Base-by-base conservation (phyloP, 495 filamentous ascomycete species). In the Daldinia concentrica region DNA sequence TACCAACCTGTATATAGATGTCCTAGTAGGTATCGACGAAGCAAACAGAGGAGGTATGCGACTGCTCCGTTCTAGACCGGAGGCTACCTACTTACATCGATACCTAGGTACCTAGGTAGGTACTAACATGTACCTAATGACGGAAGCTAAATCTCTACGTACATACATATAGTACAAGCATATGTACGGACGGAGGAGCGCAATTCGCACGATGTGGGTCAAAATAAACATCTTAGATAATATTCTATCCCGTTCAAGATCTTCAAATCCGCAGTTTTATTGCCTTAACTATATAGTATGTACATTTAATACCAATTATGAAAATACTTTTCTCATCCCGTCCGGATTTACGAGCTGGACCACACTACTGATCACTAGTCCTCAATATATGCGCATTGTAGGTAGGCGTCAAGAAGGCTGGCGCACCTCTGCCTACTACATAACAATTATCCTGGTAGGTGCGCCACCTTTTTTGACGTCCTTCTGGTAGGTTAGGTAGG, bases 131-230 rank as follows among this genome's bases (percentile, higher is more conserved):
- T n/a, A n/a, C n/a, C n/a, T n/a, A n/a, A 41, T 41, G 37, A 41
- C 14, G 37, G 14, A 17, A 41, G 15, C 37, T 37, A 17, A 17
- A 41, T n/a, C 14, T n/a, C 15, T 17, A 15, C 8, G 2, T 41
- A 6, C 15, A 41, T 41, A 48, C 43, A 45, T 45, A 9, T 6
- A 19, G 15, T n/a, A 43, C n/a, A 45, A 19, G 17, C 17, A 22
- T 48, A 48, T 48, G 43, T 48, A 48, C 43, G 43, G 19, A 22
- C 17, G 43, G 43, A 22, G 43, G 43, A 48, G 43, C 43, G 43
- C 43, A 8, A 48, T 48, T 48, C 43, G 43, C 43, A 22, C 17
- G 43, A 48, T 48, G 43, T 19, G 43, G 43, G 43, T 24, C 43
- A 24, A 48, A 22, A 48, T 48, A 48, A 5, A 19, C 19, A 48